Percentiles rank a stretch among this genome's conserved stretches.
These are phyloP conservation scores for Spiraea crenata DNA, from an alignment of 331 rosid genomes.

Conservation along the genomic window DNA sequence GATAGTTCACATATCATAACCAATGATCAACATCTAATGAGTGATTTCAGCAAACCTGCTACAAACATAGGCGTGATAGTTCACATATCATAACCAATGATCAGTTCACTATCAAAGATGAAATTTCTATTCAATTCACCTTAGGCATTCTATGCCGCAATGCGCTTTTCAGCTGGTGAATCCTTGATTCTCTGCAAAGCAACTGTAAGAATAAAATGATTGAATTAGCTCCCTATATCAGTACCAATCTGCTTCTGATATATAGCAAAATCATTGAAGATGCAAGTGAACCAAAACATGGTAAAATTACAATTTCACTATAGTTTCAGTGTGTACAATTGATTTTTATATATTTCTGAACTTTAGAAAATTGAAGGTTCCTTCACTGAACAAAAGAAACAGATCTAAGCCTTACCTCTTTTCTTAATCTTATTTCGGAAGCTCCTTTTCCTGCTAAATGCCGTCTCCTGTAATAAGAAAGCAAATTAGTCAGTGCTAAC, in stretches of 20 bases:
- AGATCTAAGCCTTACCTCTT: conserved; percentile 46
- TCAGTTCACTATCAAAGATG: background rate
- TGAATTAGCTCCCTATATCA: conserved; percentile 3
- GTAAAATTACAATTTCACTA: background rate
- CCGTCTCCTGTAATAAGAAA: conserved; percentile 65
- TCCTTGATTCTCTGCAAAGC: conserved; percentile 35
- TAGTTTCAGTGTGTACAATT: background rate
- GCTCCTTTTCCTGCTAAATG: conserved; percentile 96
- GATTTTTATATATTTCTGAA: background rate
- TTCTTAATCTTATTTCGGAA: conserved; percentile 91
- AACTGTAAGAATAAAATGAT: conserved; percentile 28
- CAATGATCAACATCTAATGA: conserved; percentile 6
- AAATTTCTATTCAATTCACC: conserved; percentile 7
- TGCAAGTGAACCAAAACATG: background rate
- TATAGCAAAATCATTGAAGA: background rate
- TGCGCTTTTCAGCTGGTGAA: conserved; percentile 36
- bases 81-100: background rate
- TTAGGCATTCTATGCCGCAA: conserved; percentile 26
- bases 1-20: background rate
- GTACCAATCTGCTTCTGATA: background rate
- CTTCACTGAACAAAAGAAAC: background rate
- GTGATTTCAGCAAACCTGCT: conserved; percentile 30
- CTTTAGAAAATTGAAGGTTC: conserved; percentile 17
- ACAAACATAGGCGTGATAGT: conserved; percentile 14
- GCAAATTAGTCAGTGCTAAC: conserved; percentile 21